Percentiles rank a stretch among this genome's conserved stretches.
phyloP scores from a whole-genome alignment of 306 rosid genomes.

The Acacia melanoxylon region DNA sequence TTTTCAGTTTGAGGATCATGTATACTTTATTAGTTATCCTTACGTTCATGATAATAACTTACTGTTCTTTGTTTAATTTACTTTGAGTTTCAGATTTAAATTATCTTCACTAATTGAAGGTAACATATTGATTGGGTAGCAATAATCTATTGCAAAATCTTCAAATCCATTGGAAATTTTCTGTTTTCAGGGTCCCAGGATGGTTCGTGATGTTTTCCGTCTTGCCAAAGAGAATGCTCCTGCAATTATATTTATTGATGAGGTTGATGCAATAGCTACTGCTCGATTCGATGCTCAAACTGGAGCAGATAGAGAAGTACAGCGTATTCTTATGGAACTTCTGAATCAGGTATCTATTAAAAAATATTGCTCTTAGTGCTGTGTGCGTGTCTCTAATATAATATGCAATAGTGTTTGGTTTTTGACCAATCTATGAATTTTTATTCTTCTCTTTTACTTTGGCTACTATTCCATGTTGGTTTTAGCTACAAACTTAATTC shows the following conservation, averaged over 20 bases:
- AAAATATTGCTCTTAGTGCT: constrained; percentile 14
- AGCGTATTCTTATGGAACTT: constrained; percentile 99
- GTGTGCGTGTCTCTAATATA: neutral
- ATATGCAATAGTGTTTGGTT: neutral
- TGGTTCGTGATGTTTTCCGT: constrained; percentile 99
- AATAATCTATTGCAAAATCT: constrained; percentile 1
- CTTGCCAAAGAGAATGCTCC: constrained; percentile 99
- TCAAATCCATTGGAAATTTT: constrained; percentile 18
- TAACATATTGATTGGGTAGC: neutral
- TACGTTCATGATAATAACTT: neutral
- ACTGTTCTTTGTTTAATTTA: neutral
- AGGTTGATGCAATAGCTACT: constrained; percentile 99
- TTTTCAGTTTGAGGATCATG: constrained; percentile 4
- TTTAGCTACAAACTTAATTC: constrained; percentile 15
- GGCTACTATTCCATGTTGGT: neutral
- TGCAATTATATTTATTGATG: constrained; percentile 97
- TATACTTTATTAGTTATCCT: neutral
- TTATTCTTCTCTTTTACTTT: neutral
- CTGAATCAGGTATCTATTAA: constrained; percentile 73
- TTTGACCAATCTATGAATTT: constrained; percentile 5
- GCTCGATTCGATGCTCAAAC: constrained; percentile 99
- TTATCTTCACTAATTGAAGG: neutral
- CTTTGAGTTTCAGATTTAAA: neutral
- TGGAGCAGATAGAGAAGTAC: constrained; percentile 99
- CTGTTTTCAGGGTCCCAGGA: constrained; percentile 76